These are phyloP conservation scores for Dujonia santamariae DNA, from an alignment of 1,139 yeast genomes.

Conservation along the genomic window DNA sequence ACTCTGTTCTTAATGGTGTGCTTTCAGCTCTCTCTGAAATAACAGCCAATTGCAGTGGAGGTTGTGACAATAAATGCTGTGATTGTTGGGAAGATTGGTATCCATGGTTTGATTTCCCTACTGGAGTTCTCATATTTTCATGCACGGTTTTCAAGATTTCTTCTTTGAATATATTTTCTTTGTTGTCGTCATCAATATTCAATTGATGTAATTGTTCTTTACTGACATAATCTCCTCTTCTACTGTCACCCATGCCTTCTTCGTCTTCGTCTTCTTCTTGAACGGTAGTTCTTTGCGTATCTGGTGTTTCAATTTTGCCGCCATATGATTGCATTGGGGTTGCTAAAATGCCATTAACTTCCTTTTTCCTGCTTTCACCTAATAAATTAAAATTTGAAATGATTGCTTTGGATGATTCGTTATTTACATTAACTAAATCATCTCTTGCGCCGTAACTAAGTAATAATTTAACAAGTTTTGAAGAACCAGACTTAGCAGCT, in stretches of 20 bases:
- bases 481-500: constrained; percentile 47
- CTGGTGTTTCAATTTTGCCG: constrained; percentile 39
- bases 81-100: constrained; percentile 15
- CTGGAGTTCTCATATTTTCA: constrained; percentile 34
- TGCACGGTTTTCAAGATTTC: constrained; percentile 23
- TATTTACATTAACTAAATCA: constrained; percentile 38
- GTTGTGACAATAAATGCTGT: too few species aligned
- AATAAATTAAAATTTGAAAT: constrained; percentile 26
- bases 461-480: constrained; percentile 36
- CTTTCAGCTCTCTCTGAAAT: constrained; percentile 36
- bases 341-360: constrained; percentile 18
- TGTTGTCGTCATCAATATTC: constrained; percentile 23
- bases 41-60: constrained; percentile 26
- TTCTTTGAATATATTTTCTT: constrained; percentile 43
- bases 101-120: constrained; percentile 10
- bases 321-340: constrained; percentile 38
- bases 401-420: constrained; percentile 36
- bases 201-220: constrained; percentile 32
- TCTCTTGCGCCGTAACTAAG: constrained; percentile 48
- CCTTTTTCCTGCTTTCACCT: constrained; percentile 8
- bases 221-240: constrained; percentile 14
- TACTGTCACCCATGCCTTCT: constrained; percentile 18
- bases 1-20: constrained; percentile 22
- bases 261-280: constrained; percentile 30
- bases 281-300: constrained; percentile 45